These are phyloP conservation scores for Leptodontidium sp. DNA, from an alignment of 2,329 filamentous ascomycete species.

Conservation along the genomic window DNA sequence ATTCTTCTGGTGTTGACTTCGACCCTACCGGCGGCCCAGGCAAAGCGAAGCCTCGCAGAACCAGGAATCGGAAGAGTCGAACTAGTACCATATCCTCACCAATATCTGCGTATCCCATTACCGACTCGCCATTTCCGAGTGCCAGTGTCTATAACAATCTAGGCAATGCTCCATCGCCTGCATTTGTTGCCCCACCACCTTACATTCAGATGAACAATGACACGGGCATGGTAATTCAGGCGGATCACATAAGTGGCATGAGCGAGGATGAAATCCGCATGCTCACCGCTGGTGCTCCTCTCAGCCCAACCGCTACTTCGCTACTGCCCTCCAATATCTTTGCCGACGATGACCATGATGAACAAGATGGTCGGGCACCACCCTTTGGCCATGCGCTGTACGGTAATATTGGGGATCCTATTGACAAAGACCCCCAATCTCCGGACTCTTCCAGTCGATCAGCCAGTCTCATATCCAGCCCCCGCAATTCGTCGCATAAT, in stretches of 20 bases:
- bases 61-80: slow-evolving; percentile 51
- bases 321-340: slow-evolving; percentile 75
- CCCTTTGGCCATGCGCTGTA: slow-evolving; percentile 44
- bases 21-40: slow-evolving; percentile 40
- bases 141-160: slow-evolving; percentile 53
- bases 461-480: slow-evolving; percentile 66
- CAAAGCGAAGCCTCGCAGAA: slow-evolving; percentile 49
- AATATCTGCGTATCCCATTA: slow-evolving; percentile 41
- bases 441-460: slow-evolving; percentile 67
- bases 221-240: slow-evolving; percentile 43
- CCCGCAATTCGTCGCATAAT: slow-evolving; percentile 66
- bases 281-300: slow-evolving; percentile 70
- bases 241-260: slow-evolving; percentile 52
- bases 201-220: slow-evolving; percentile 49
- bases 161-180: slow-evolving; percentile 52
- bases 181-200: slow-evolving; percentile 61
- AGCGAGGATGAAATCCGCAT: slow-evolving; percentile 70
- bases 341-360: slow-evolving; percentile 66
- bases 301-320: slow-evolving; percentile 79
- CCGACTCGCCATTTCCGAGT: slow-evolving; percentile 48
- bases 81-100: slow-evolving; percentile 48
- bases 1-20: slow-evolving; percentile 47
- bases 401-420: slow-evolving; percentile 49
- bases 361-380: slow-evolving; percentile 38
- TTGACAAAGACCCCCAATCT: slow-evolving; percentile 62